Evolutionary conservation across 2,329 filamentous ascomycete species (phyloP), one percentile per base, ranked within the genome.

Genomic region (Bertia moriformis): DNA sequence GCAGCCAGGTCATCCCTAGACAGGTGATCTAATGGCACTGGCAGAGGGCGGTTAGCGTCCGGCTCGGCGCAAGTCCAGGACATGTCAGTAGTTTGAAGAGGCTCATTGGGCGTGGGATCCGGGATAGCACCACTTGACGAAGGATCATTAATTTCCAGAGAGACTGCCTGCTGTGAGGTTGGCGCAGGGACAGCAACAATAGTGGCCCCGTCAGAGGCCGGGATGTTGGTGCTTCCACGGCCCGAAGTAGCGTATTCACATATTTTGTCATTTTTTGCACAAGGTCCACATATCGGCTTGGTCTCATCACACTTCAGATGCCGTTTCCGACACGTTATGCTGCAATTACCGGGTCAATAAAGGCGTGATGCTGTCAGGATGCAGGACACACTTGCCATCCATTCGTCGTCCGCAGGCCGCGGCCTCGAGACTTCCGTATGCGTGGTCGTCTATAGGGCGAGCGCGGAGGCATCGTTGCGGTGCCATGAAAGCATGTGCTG

Each of bases 231-330:
- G 22, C 7, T 27, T 10, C 7, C 22, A 10, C 22, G 33, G 37
- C 36, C 20, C 18, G 44, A 39, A 14, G 29, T 39, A 18, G 17
- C 19, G 37, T 41, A 45, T 27, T 40, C 44, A 27, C 43, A 49
- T 14, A 35, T 10, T 33, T 43, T 42, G 29, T 48, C 44, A 17
- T 43, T 45, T 38, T 45, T 50, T n/a, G 39, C 40, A 42, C 49
- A 51, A 35, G 43, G 43, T 4, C 48, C 44, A 35, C 49, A 51
- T 22, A 43, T 42, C 3, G 49, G 49, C 43, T 49, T 51, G 18
- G 41, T 40, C 40, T 51, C 49, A 40, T 51, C 49, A 40, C 49
- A 51, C 39, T 51, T 51, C 24, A 51, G 33, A 30, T 51, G 49
- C 38, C 49, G 42, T 35, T 44, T 49, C 18, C 49, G 44, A 37